phyloP scores from a whole-genome alignment of 2,329 filamentous ascomycete genomes.

The Penicillium sp. region DNA sequence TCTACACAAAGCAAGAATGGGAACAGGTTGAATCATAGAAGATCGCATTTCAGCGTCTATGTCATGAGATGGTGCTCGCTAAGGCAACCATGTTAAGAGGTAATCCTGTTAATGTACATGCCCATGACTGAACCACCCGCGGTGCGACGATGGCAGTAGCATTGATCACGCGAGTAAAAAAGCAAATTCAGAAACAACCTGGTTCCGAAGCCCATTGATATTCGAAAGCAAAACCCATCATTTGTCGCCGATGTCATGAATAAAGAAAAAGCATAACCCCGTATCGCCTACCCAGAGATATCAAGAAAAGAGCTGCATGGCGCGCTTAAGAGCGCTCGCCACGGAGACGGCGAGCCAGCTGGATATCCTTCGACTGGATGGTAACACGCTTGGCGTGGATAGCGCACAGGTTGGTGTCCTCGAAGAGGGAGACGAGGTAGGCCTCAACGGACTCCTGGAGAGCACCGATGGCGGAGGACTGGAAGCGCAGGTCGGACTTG shows the following conservation, averaged over 20 bases:
- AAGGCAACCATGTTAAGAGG: slow-evolving; percentile 27
- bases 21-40: slow-evolving; percentile 27
- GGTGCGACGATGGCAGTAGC: slow-evolving; percentile 28
- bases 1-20: not conserved
- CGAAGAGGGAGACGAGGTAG: slow-evolving; percentile 95
- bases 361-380: slow-evolving; percentile 91
- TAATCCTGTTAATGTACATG: slow-evolving; percentile 37
- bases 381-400: slow-evolving; percentile 99
- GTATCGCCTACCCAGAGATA: slow-evolving; percentile 42
- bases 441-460: slow-evolving; percentile 98
- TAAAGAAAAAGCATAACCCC: slow-evolving; percentile 38
- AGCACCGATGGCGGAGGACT: slow-evolving; percentile 94
- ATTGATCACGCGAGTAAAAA: slow-evolving; percentile 31
- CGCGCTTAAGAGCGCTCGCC: slow-evolving; percentile 76
- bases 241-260: slow-evolving; percentile 44
- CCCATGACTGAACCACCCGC: slow-evolving; percentile 33
- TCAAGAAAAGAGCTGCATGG: slow-evolving; percentile 32
- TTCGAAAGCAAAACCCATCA: slow-evolving; percentile 43
- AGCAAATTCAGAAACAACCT: slow-evolving; percentile 36
- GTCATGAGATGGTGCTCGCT: slow-evolving; percentile 34
- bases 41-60: slow-evolving; percentile 36
- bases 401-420: slow-evolving; percentile 97
- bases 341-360: slow-evolving; percentile 90
- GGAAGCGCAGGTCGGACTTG: slow-evolving; percentile 94
- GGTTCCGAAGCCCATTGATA: slow-evolving; percentile 41